These are phyloP conservation scores for Arthrocladium fulminans DNA, from an alignment of 2,329 filamentous ascomycete genomes.

Conservation along the genomic window DNA sequence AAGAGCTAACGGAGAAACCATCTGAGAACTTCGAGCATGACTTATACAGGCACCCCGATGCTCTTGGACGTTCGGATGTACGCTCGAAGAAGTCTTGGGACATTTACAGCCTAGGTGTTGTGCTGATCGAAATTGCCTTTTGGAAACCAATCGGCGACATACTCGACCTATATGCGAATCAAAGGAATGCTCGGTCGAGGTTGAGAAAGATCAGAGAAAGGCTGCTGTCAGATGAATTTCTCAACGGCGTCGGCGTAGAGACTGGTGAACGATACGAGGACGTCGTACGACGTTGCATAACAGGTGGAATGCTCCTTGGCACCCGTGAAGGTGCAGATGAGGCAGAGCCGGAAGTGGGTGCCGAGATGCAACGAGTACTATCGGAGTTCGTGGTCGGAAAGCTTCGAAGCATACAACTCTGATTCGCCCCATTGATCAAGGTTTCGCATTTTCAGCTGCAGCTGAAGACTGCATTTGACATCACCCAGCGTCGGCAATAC, in stretches of 20 bases:
- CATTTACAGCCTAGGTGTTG: slow-evolving; percentile 45
- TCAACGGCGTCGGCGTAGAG: neutral
- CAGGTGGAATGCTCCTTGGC: neutral
- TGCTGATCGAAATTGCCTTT: slow-evolving; percentile 44
- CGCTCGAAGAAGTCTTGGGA: slow-evolving; percentile 45
- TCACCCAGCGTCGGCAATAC: too few relatives aligned
- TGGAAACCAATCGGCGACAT: neutral
- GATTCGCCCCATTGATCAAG: too few relatives aligned
- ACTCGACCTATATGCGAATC: neutral
- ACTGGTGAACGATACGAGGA: neutral
- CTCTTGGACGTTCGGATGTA: slow-evolving; percentile 31
- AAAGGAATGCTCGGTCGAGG: neutral
- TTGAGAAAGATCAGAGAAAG: neutral
- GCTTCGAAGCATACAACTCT: neutral
- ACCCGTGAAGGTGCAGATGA: neutral
- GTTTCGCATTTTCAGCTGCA: too few relatives aligned
- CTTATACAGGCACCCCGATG: slow-evolving; percentile 43
- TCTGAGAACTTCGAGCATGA: slow-evolving; percentile 33
- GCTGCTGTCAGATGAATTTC: neutral
- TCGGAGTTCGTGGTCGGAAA: neutral
- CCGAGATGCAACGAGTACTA: neutral
- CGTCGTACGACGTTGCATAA: neutral
- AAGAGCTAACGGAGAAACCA: slow-evolving; percentile 41
- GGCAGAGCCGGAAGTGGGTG: neutral
- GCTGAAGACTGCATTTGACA: too few relatives aligned